phyloP scores from a whole-genome alignment of 2,329 filamentous ascomycete genomes.

The Stachybotrys chlorohalonatus region DNA sequence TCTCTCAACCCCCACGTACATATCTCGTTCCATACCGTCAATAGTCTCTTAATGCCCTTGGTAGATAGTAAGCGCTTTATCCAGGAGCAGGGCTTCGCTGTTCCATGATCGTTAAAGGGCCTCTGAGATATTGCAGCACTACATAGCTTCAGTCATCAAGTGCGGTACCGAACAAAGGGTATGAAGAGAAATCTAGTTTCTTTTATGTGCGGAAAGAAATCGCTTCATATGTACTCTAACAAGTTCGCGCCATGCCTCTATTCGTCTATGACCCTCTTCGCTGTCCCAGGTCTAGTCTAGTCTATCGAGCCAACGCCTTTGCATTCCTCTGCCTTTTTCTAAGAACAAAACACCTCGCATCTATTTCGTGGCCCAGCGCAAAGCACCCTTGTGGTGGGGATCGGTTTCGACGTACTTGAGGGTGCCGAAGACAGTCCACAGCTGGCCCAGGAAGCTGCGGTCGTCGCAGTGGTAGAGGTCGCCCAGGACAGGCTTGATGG shows the following conservation, averaged over 20 bases:
- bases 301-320: neutral
- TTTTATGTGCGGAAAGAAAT: neutral
- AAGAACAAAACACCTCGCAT: neutral
- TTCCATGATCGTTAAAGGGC: no score
- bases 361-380: conserved; percentile 16
- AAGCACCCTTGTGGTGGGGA: conserved; percentile 10
- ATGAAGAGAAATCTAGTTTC: neutral
- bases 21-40: no score
- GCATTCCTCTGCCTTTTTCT: neutral
- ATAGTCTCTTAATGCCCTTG: no score
- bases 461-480: conserved; percentile 62
- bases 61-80: no score
- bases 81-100: no score
- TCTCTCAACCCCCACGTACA: no score
- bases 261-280: neutral
- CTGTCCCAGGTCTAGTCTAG: neutral
- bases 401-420: conserved; percentile 20
- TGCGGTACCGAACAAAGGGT: no score
- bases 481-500: conserved; percentile 86
- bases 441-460: conserved; percentile 17
- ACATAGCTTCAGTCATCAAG: no score
- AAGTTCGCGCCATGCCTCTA: neutral
- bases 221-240: neutral
- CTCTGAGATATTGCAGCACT: no score
- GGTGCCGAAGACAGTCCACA: conserved; percentile 16